Evolutionary conservation across 2,329 filamentous ascomycete genomes (phyloP).

Genomic region (Neurospora sp.): DNA sequence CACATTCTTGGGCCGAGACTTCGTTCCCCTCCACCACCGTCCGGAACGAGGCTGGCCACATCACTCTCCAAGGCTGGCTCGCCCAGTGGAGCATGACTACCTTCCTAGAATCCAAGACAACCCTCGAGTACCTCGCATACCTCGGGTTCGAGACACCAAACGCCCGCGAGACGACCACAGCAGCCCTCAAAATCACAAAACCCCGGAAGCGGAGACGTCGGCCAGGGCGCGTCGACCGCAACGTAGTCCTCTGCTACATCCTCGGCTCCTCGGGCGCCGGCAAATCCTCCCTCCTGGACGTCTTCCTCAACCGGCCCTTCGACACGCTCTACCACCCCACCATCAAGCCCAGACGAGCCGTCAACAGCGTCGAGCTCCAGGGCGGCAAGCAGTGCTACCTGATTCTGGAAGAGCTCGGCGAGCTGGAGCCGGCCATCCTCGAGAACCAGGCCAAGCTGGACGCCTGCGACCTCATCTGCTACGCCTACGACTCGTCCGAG

Average conservation of each 20-base stretch:
- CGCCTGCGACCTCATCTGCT: constrained; percentile 87
- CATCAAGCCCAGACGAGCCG: constrained; percentile 85
- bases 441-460: constrained; percentile 87
- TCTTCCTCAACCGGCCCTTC: constrained; percentile 84
- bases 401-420: constrained; percentile 88
- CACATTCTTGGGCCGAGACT: constrained; percentile 75
- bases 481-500: constrained; percentile 93
- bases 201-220: constrained; percentile 74
- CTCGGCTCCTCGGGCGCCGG: constrained; percentile 77
- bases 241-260: constrained; percentile 89
- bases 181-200: constrained; percentile 86
- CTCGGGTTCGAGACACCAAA: constrained; percentile 83
- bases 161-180: constrained; percentile 64
- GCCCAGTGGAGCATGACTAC: constrained; percentile 99
- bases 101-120: constrained; percentile 89
- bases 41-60: constrained; percentile 86
- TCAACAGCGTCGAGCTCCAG: constrained; percentile 92
- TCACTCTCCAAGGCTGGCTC: constrained; percentile 94
- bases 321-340: constrained; percentile 79
- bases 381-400: constrained; percentile 96
- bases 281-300: constrained; percentile 83
- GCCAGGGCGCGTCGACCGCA: constrained; percentile 80
- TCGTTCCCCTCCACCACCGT: constrained; percentile 91
- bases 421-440: constrained; percentile 87
- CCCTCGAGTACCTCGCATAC: constrained; percentile 90